Base-by-base conservation (phyloP, 2,329 filamentous ascomycete genomes). In the Emmonsia crescens region DNA sequence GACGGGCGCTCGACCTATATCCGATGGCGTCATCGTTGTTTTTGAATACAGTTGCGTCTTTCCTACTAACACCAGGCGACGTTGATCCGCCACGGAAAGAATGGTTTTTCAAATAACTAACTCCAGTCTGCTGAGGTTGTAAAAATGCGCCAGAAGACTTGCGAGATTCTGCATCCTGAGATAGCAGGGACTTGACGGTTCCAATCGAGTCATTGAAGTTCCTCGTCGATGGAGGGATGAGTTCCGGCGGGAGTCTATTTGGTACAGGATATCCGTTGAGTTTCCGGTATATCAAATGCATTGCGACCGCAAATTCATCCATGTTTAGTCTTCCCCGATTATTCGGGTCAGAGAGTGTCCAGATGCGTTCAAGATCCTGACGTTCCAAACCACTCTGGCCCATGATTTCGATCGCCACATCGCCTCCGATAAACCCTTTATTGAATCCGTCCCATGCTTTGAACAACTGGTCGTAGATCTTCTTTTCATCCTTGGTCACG, bases 201-300 rank as follows among this genome's bases (percentile, higher is more conserved):
- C 92, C 93, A 65, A 99, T 92, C 4, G 94, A 96, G 70, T 92
- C 89, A 68, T 87, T 93, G 69, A 99, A 84, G 74, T 96, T 96
- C 66, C 93, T 85, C 12, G 93, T 96, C 1, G 94, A 97, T 1
- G 94, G 94, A 27, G 94, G 94, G 6, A 97, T 87, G 63, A 99
- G 84, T 78, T 99, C 94, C 0, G 94, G 85, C 9, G 94, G 94
- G 12, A 99, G 82, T 52, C 88, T 87, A 69, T 86, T 89, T 19
- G 94, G 94, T 38, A 97, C 82, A 1, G 93, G 92, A 71, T 97
- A 97, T 42, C 93, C 93, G 70, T 99, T 97, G 60, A 99, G 82
- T 73, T 95, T 96, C 69, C 94, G 85, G 78, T 99, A 99, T 69
- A 99, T 99, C 76, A 99, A 79, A 82, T 99, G 94, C 94, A 99